Base-by-base conservation (phyloP, 345 rosid species). In the Draba incana region DNA sequence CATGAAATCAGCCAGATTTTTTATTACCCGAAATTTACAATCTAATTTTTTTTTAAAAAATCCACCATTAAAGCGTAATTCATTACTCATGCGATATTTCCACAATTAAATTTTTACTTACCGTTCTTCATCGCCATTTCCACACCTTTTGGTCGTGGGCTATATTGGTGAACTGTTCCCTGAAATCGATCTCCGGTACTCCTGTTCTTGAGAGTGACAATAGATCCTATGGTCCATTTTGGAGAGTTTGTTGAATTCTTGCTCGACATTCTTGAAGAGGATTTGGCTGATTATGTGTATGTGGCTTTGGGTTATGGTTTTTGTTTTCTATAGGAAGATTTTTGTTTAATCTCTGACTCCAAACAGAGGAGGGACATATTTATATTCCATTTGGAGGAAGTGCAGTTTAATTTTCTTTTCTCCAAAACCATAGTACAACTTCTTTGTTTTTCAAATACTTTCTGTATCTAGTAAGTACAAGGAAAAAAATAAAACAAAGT, bases 141-240 rank as follows among this genome's bases (percentile, higher is more conserved):
- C 14, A 1, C 43, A 60, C 38, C 64, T 16, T 59, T 7, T 42
- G 24, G 8, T 27, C 43, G 50, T 43, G 37, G 25, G 38, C 4
- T 25, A 43, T 13, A 27, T 27, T 60, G 43, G 38, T 25, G 43
- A 24, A 60, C 25, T 24, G n/a, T 13, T 25, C 64, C 51, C 0
- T 60, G 64, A 60, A 8, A 43, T 13, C 2, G 8, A 2, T 60
- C 64, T 60, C 50, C 64, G 0, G 50, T 42, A 8, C 2, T 60
- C 38, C 2, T n/a, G 20, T 1, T 1, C 23, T 60, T 60, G 50
- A 60, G 43, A 24, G 4, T n/a, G 12, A 60, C 9, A 11, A 4
- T 42, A 43, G 64, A 25, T 43, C 51, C 64, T 8, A 60, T 0
- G 4, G 12, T 8, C 23, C 43, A 9, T 43, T 25, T n/a, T 60